Evolutionary conservation across 2,329 filamentous ascomycete genomes (phyloP).

Genomic region (Diaporthe capsici): DNA sequence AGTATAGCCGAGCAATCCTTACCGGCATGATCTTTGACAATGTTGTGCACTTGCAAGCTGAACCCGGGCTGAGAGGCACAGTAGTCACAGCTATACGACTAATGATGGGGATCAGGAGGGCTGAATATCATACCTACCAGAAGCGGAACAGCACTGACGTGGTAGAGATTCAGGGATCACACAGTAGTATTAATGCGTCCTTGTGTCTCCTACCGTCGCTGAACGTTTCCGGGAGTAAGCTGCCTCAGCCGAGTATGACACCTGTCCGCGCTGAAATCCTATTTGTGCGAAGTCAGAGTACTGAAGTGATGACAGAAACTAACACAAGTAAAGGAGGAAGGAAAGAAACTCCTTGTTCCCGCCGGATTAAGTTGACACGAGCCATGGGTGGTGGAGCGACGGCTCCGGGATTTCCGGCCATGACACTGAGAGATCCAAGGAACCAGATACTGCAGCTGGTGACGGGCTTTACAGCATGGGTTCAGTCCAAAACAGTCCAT

Average conservation of each 20-base stretch:
- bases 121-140: neutral
- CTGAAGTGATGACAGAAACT: too few species aligned
- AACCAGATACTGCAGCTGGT: neutral
- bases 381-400: neutral
- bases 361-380: neutral
- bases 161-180: neutral
- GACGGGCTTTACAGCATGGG: neutral
- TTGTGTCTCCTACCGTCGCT: neutral
- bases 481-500: neutral
- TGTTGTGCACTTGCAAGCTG: neutral
- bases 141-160: neutral
- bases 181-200: neutral
- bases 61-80: neutral
- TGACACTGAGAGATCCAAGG: too few species aligned
- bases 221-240: neutral
- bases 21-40: too few species aligned
- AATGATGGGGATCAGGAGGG: neutral
- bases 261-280: neutral
- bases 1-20: neutral
- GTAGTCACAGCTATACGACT: neutral
- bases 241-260: neutral
- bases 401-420: neutral
- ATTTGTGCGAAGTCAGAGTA: neutral
- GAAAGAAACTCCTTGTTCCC: too few species aligned
- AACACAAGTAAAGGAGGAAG: neutral